Evolutionary conservation across 495 filamentous ascomycete genomes (phyloP).

Genomic region (Hamigera avellanea): DNA sequence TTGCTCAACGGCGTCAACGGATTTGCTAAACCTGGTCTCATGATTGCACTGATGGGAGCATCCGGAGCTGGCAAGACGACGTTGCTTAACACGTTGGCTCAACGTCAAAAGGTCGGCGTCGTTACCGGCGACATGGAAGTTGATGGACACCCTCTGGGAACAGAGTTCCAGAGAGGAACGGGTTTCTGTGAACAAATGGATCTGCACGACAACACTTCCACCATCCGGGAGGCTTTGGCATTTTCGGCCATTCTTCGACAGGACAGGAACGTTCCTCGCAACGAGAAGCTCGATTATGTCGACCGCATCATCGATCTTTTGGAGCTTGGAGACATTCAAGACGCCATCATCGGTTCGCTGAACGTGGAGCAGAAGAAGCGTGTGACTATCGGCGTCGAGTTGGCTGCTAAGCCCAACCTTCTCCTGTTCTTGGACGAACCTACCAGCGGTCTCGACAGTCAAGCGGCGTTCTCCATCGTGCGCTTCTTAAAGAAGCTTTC

Average conservation of each 20-base stretch:
- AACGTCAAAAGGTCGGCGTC: constrained; percentile 63
- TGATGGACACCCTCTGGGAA: constrained; percentile 55
- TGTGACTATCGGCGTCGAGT: constrained; percentile 84
- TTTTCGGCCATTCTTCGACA: constrained; percentile 58
- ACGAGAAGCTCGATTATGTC: constrained; percentile 50
- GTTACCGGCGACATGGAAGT: constrained; percentile 66
- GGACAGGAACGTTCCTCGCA: constrained; percentile 30
- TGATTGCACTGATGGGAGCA: constrained; percentile 76
- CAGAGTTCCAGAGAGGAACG: constrained; percentile 68
- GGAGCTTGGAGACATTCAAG: constrained; percentile 43
- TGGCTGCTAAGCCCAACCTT: constrained; percentile 75
- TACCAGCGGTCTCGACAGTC: constrained; percentile 73
- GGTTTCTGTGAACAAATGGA: constrained; percentile 87
- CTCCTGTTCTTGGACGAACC: constrained; percentile 78
- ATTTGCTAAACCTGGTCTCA: constrained; percentile 67
- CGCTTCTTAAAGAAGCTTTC: constrained; percentile 77
- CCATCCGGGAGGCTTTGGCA: constrained; percentile 54
- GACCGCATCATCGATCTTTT: constrained; percentile 49
- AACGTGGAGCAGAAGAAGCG: constrained; percentile 62
- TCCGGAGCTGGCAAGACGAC: constrained; percentile 80
- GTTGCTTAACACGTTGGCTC: constrained; percentile 61
- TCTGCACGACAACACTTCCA: constrained; percentile 58
- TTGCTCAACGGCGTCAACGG: constrained; percentile 63
- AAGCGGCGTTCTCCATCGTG: constrained; percentile 73
- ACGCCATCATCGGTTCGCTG: constrained; percentile 40